Evolutionary conservation across 306 rosid genomes (phyloP), one percentile per base, ranked within the genome.

Genomic region (Pyrus betulifolia): DNA sequence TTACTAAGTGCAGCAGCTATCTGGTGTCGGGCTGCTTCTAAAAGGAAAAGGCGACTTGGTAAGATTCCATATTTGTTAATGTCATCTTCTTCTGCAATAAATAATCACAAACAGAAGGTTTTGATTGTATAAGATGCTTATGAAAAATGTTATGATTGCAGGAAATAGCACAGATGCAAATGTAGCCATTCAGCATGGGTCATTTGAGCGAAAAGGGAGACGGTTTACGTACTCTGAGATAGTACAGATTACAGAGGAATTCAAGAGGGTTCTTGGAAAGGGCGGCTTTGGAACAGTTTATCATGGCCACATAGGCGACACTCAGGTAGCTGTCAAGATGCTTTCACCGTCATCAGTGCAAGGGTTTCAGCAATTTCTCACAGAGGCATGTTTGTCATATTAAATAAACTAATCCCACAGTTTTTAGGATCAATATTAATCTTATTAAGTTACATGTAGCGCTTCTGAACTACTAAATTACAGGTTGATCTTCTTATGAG

Each of bases 281-380:
- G 94, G 94, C 57, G 91, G 89, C 46, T 84, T 72, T 62, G 94
- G 91, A 74, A 76, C 74, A 21, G 91, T 89, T 45, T 87, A 79
- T 63, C 84, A 55, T 52, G 94, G 91, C 61, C 71, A 42, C 72
- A 21, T 84, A 11, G 85, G 79, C 22, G 60, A 66, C 11, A 46
- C 52, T 46, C 18, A 46, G 82, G 90, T 90, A 18, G 92, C 92
- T 65, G 79, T 86, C 14, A 90, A 90, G 86, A 73, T 86, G 78
- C 88, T 86, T 67, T 85, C 90, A 7, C 30, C 63, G 28, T 73
- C 89, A 13, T 67, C 96, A 44, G 77, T 38, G 11, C 87, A 75
- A 58, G 88, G 92, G 9, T 77, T 81, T 74, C 76, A 82, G 13
- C 85, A 88, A 71, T 90, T 85, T 80, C 79, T 78, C 14, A 81